phyloP scores from a whole-genome alignment of 495 filamentous ascomycete genomes.

The Halenospora varia region DNA sequence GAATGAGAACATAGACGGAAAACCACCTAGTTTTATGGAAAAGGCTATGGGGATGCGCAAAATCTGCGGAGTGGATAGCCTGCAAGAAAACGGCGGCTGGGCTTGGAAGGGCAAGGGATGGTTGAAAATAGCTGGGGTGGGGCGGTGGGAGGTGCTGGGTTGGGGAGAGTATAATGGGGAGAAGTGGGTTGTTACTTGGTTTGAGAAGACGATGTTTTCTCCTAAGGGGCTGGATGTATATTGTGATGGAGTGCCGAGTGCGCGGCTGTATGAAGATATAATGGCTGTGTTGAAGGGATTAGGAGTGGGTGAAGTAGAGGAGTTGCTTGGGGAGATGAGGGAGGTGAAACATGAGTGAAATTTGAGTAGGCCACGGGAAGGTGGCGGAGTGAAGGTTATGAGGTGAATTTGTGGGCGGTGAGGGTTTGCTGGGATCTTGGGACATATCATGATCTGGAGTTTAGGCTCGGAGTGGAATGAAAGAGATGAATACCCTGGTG shows the following conservation, averaged over 20 bases:
- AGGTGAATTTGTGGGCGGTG: not conserved
- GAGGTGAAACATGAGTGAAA: no score
- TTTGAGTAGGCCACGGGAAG: no score
- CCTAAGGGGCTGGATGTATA: slow-evolving; percentile 74
- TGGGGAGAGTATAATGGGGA: slow-evolving; percentile 41
- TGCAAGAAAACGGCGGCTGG: slow-evolving; percentile 44
- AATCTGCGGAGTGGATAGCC: slow-evolving; percentile 54
- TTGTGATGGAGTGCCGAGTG: slow-evolving; percentile 34
- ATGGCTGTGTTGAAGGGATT: slow-evolving; percentile 39
- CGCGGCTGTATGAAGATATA: slow-evolving; percentile 45
- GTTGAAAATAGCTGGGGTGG: slow-evolving; percentile 54
- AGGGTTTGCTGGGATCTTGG: not conserved
- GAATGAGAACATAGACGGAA: slow-evolving; percentile 42
- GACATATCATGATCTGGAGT: no score
- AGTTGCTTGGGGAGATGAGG: no score
- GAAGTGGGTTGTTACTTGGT: slow-evolving; percentile 70
- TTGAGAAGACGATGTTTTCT: slow-evolving; percentile 70
- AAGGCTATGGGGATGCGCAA: not conserved
- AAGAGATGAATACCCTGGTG: not conserved
- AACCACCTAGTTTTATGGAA: not conserved
- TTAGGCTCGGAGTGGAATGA: no score
- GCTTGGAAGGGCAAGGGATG: slow-evolving; percentile 69
- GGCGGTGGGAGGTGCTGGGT: slow-evolving; percentile 73
- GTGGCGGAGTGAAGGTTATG: slow-evolving; percentile 37
- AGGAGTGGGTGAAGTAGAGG: slow-evolving; percentile 32